Conservation (phyloP, 495 filamentous ascomycete species). For the Aspergillus homomorphus region DNA sequence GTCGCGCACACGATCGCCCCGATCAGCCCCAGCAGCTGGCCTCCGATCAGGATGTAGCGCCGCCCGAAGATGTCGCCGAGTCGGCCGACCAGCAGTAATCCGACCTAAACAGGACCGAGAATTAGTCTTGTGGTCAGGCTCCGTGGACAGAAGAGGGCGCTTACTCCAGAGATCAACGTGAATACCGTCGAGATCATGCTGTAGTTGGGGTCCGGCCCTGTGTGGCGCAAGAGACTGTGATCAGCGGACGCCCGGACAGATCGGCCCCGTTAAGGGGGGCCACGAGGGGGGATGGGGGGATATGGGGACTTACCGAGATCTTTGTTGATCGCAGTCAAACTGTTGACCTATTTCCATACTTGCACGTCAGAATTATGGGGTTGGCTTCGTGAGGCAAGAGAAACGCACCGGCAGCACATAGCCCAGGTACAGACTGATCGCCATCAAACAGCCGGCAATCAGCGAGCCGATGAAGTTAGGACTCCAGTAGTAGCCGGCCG, state of each 20-base stretch:
- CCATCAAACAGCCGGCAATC: conserved; percentile 23
- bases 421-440: conserved; percentile 23
- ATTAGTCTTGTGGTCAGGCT: background rate
- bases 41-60: conserved; percentile 48
- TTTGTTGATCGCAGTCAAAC: conserved; percentile 6
- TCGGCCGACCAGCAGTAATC: conserved; percentile 42
- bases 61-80: conserved; percentile 54
- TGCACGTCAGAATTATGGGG: background rate
- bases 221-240: background rate
- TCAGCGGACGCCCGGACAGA: background rate
- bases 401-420: conserved; percentile 16
- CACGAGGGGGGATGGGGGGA: background rate
- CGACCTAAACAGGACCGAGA: conserved; percentile 20
- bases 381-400: background rate
- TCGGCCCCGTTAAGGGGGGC: background rate
- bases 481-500: conserved; percentile 21
- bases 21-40: conserved; percentile 37
- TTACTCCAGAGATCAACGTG: background rate
- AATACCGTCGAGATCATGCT: conserved; percentile 6
- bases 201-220: conserved; percentile 6
- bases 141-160: background rate
- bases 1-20: conserved; percentile 44
- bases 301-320: background rate
- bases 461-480: conserved; percentile 24
- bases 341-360: background rate